These are phyloP conservation scores for Hordeum pubiflorum DNA, from an alignment of 202 grass and related monocot genomes.

Conservation along the genomic window DNA sequence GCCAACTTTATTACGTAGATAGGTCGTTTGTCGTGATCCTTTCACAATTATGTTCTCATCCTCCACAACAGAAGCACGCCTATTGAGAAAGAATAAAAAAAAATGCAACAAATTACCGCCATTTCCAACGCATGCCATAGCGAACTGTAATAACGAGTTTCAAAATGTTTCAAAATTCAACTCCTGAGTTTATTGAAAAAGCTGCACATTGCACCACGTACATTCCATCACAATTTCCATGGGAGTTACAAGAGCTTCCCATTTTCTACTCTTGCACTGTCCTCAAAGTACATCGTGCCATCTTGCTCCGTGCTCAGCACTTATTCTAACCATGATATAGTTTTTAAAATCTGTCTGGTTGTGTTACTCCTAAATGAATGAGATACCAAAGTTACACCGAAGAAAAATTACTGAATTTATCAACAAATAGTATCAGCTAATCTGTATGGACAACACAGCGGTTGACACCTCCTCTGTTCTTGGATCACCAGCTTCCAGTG, in stretches of 20 bases:
- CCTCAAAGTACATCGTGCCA: conserved; percentile 6
- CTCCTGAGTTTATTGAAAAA: not conserved
- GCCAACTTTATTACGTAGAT: not conserved
- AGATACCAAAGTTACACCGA: conserved; percentile 4
- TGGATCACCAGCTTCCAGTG: conserved; percentile 80
- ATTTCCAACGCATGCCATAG: not conserved
- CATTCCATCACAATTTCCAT: not conserved
- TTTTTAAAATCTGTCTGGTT: not conserved
- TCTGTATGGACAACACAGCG: conserved; percentile 58
- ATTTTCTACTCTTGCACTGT: conserved; percentile 15
- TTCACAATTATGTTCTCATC: not conserved
- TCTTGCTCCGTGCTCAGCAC: conserved; percentile 7
- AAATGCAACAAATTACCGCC: not conserved
- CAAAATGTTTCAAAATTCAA: not conserved
- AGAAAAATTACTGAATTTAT: not conserved
- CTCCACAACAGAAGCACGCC: not conserved
- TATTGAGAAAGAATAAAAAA: not conserved
- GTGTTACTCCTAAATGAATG: conserved; percentile 23
- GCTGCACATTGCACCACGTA: not conserved
- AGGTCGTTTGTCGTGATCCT: not conserved
- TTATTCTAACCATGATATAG: conserved; percentile 23
- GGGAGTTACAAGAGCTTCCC: not conserved
- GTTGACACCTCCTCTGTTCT: conserved; percentile 73
- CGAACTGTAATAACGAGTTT: not conserved
- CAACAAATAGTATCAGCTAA: conserved; percentile 34